Conservation (phyloP, 257 asterid genomes). For the Solanum piurae region DNA sequence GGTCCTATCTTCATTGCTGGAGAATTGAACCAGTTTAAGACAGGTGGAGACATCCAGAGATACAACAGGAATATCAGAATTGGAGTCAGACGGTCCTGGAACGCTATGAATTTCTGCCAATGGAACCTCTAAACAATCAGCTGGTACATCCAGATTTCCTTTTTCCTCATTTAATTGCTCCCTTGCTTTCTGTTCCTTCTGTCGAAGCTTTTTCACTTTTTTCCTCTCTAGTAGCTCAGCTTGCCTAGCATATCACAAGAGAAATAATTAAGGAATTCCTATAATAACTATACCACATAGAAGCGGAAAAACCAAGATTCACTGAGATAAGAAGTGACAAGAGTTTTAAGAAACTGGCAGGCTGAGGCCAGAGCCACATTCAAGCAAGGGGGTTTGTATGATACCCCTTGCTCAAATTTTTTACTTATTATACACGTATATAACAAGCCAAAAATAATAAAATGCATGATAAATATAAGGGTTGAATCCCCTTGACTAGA, state of each 20-base stretch:
- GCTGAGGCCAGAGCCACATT: neutral
- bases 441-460: neutral
- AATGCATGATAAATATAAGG: neutral
- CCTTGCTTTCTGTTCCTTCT: conserved; percentile 63
- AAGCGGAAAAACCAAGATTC: neutral
- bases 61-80: conserved; percentile 3
- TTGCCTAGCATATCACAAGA: conserved; percentile 30
- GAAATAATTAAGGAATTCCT: neutral
- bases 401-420: neutral
- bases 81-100: conserved; percentile 20
- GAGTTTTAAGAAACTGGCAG: neutral
- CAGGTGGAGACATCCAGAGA: conserved; percentile 14
- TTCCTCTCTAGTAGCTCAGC: conserved; percentile 60
- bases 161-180: conserved; percentile 29
- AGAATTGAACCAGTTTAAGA: conserved; percentile 24
- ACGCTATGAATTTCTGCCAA: conserved; percentile 31
- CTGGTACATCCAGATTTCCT: conserved; percentile 12
- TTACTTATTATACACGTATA: neutral
- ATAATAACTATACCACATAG: neutral
- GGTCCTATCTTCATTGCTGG: conserved; percentile 24
- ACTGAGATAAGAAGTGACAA: neutral
- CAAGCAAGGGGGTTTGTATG: neutral
- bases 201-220: conserved; percentile 69
- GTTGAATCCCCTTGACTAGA: neutral
- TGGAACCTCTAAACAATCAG: conserved; percentile 31